Percentiles rank a stretch among this genome's conserved stretches.
Evolutionary conservation across 2,329 filamentous ascomycete genomes (phyloP).

Genomic region (Phialophora tarda): DNA sequence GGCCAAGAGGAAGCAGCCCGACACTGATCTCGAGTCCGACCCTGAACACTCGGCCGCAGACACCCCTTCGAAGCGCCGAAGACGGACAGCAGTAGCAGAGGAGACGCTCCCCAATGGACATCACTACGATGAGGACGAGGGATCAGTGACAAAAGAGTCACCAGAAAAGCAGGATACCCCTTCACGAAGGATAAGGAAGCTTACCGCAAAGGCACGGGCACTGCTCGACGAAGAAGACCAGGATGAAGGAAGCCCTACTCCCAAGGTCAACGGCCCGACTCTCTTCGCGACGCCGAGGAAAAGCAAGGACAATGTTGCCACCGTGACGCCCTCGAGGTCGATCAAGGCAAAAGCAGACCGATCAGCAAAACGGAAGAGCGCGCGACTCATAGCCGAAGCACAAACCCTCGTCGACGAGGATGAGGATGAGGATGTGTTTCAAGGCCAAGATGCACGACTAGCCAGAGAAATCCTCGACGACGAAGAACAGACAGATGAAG

Average conservation of each 20-base stretch:
- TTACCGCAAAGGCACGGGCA: slow-evolving; percentile 14
- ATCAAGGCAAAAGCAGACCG: slow-evolving; percentile 77
- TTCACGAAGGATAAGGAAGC: slow-evolving; percentile 25
- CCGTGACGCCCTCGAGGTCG: slow-evolving; percentile 65
- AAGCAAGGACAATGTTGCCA: slow-evolving; percentile 40
- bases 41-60: slow-evolving; percentile 15
- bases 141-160: slow-evolving; percentile 43
- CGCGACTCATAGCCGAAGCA: slow-evolving; percentile 74
- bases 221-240: slow-evolving; percentile 26
- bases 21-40: slow-evolving; percentile 18
- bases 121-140: slow-evolving; percentile 5
- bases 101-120: slow-evolving; percentile 17
- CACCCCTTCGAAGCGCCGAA: slow-evolving; percentile 35
- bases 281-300: slow-evolving; percentile 52
- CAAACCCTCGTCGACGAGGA: slow-evolving; percentile 48
- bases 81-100: slow-evolving; percentile 7
- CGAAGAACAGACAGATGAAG: slow-evolving; percentile 43
- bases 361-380: slow-evolving; percentile 86
- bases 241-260: slow-evolving; percentile 35
- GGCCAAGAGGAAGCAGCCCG: slow-evolving; percentile 31
- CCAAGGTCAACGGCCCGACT: slow-evolving; percentile 43
- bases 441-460: slow-evolving; percentile 67
- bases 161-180: slow-evolving; percentile 47
- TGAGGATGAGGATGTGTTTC: slow-evolving; percentile 63
- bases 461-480: slow-evolving; percentile 72